Percentiles rank a stretch among this genome's conserved stretches.
Evolutionary conservation across 768 basidiomycete species (phyloP).

Genomic region (Russula earlei): DNA sequence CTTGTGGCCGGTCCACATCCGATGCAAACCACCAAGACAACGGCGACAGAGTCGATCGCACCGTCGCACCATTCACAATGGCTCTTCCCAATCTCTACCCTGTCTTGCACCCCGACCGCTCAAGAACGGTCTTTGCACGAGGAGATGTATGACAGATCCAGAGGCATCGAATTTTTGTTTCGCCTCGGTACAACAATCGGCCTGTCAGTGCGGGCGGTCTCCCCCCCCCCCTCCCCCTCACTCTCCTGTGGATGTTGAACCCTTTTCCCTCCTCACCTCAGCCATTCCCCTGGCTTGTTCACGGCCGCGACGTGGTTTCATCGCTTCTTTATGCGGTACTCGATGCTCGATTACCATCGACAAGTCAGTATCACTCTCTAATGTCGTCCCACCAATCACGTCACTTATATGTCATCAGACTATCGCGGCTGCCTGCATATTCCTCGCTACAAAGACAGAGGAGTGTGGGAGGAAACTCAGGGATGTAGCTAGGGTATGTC

Average conservation of each 20-base stretch:
- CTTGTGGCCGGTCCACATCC: too few species aligned
- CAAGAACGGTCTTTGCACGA: constrained; percentile 34
- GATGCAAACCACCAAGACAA: not conserved
- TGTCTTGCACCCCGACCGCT: constrained; percentile 16
- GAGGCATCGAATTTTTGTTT: constrained; percentile 80
- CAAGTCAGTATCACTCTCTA: constrained; percentile 41
- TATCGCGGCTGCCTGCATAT: constrained; percentile 78
- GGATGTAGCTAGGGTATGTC: constrained; percentile 72
- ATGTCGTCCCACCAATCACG: not conserved
- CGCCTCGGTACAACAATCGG: constrained; percentile 68
- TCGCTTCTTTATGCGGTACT: constrained; percentile 81
- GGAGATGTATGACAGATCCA: constrained; percentile 69
- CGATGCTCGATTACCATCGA: constrained; percentile 73
- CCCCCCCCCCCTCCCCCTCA: constrained; percentile 4
- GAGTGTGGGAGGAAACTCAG: constrained; percentile 80
- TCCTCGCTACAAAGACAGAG: constrained; percentile 86
- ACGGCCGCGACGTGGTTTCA: constrained; percentile 89
- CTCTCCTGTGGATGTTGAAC: constrained; percentile 13
- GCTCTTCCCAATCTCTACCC: constrained; percentile 16
- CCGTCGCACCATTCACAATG: constrained; percentile 3
- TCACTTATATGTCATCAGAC: constrained; percentile 38
- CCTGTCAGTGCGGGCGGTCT: constrained; percentile 43
- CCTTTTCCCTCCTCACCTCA: constrained; percentile 27
- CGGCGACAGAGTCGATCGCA: not conserved
- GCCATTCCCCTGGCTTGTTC: constrained; percentile 73